Base-by-base conservation (phyloP, 306 rosid species). In the Cotoneaster glaucophyllus region DNA sequence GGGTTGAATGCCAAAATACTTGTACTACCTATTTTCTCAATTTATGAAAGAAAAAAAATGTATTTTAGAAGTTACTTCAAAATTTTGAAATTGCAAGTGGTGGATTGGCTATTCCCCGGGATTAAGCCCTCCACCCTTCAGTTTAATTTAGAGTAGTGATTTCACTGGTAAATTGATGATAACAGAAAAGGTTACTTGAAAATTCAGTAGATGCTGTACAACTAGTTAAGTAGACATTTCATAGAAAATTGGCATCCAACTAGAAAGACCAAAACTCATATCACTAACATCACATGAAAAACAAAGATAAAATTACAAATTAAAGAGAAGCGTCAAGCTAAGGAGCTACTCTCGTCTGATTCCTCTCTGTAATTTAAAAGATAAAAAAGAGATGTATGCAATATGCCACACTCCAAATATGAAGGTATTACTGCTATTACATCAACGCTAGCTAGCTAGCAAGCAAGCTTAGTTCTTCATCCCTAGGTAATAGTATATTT, bases 351-450 rank as follows among this genome's bases (percentile, higher is more conserved):
- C 21, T 48, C 18, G 21, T 6, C 18, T 48, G 15, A 15, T 48
- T 15, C 21, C 17, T 15, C 19, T 15, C 21, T 15, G 54, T 48
- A 48, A 48, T 17, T 15, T 15, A 1, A 45, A 45, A 45, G 19
- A 48, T 14, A 14, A 48, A 48, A 48, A 14, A 15, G 54, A 50
- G 21, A 50, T 15, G 31, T 67, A 22, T 57, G 67, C 65, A 24
- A 26, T 26, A 61, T 61, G 66, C 66, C 76, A 37, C 59, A 72
- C 37, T 72, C 54, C 66, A 72, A 8, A 32, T 32, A 34, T 54
- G 76, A 72, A 57, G 37, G 44, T 56, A 57, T 57, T 34, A 37
- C 54, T 57, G 37, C 43, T 37, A 72, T 72, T 72, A 37, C 64
- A 61, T 70, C 48, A 41, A 43, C 67, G 56, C 32, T 61, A 37